Evolutionary conservation across 345 rosid genomes (phyloP), one percentile per base, ranked within the genome.

Genomic region (Syzygium aqueum): DNA sequence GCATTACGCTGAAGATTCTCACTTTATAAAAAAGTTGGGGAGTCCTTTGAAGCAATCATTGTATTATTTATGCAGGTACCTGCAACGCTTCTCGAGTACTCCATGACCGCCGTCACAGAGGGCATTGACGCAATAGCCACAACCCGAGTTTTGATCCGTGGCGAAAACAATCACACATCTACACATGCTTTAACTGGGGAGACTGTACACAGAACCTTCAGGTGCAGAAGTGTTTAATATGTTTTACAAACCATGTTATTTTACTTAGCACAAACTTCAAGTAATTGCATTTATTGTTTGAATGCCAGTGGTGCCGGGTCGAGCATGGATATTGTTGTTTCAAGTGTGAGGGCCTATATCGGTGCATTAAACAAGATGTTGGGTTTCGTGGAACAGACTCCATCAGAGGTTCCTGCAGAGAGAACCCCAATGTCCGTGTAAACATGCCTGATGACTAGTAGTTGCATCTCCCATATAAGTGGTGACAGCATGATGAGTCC

Each of bases 41-140:
- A 57, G n/a, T 23, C 63, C 46, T 85, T 46, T 85, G 33, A 50
- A 14, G n/a, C 54, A 51, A 51, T 53, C n/a, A 8, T 22, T 11
- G 12, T 37, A 25, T 37, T 15, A 16, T 84, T n/a, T 28, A n/a
- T 87, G 85, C 90, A 97, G 99, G 96, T 92, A 89, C 94, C 96
- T 1, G 94, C 88, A 28, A 87, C 93, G 56, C 96, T 98, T 89
- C 96, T 95, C 0, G 99, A 96, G 90, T 96, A 95, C 92, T 95
- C 98, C 85, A 59, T 98, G 96, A 95, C 21, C 83, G 96, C 99
- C 15, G 98, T 94, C 85, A 94, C 99, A 85, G 98, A 93, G 94
- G 99, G 98, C 89, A 96, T 98, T 19, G 99, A 98, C 92, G 99
- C 98, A 17, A 96, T 98, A 65, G 99, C 99, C 78, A 92, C 96